Evolutionary conservation across 495 filamentous ascomycete species (phyloP).

Genomic region (Trypethelium eluteriae): DNA sequence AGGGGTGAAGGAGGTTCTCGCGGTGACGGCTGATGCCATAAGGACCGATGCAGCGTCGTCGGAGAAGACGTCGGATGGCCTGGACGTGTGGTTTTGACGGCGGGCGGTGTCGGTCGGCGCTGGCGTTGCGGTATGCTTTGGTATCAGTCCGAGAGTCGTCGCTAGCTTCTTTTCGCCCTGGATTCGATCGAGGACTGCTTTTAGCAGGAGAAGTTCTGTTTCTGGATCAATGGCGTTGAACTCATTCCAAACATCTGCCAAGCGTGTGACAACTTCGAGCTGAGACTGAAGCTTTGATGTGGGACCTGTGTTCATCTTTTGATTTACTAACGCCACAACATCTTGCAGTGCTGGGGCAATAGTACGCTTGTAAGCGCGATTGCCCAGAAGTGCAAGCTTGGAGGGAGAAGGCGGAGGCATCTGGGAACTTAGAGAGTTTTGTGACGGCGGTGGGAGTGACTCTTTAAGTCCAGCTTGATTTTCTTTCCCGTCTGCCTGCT

Average conservation of each 20-base stretch:
- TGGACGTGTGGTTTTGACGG: not conserved
- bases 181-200: conserved; percentile 56
- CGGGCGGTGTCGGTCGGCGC: conserved; percentile 3
- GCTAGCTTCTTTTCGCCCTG: conserved; percentile 38
- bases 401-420: not conserved
- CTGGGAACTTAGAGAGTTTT: not conserved
- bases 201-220: conserved; percentile 76
- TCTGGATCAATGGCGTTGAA: conserved; percentile 86
- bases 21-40: conserved; percentile 6
- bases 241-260: conserved; percentile 75
- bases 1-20: conserved; percentile 1
- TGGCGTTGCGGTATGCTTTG: not conserved
- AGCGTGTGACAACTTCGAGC: conserved; percentile 67
- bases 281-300: conserved; percentile 58
- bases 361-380: conserved; percentile 66
- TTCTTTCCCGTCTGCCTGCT: not conserved
- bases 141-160: conserved; percentile 22
- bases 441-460: not conserved
- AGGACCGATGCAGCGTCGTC: conserved; percentile 1
- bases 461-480: not conserved
- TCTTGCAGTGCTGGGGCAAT: conserved; percentile 75
- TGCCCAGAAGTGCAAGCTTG: conserved; percentile 53
- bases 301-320: conserved; percentile 50
- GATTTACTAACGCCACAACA: conserved; percentile 1
- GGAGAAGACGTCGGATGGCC: conserved; percentile 3